Percentiles rank a stretch among this genome's conserved stretches.
phyloP scores from a whole-genome alignment of 2,329 filamentous ascomycete species.

The Monilinia fructigena region DNA sequence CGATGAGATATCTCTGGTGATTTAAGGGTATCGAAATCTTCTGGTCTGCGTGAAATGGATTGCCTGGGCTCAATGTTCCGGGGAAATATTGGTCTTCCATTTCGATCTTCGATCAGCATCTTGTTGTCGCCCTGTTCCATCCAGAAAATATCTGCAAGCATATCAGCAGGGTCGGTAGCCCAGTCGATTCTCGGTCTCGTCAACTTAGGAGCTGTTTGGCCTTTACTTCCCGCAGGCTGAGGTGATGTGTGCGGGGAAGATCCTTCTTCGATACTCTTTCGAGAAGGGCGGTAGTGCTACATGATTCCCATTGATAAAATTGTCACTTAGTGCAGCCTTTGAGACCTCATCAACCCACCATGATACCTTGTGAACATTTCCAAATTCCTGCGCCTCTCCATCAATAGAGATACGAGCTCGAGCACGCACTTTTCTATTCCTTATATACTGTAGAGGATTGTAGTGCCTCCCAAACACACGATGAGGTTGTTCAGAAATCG shows the following conservation, averaged over 20 bases:
- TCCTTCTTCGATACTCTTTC: slow-evolving; percentile 31
- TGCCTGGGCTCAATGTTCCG: slow-evolving; percentile 41
- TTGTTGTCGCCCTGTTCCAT: slow-evolving; percentile 80
- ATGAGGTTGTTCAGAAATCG: slow-evolving; percentile 37
- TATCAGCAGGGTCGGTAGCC: slow-evolving; percentile 77
- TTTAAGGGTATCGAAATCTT: slow-evolving; percentile 28
- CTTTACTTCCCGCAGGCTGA: slow-evolving; percentile 45
- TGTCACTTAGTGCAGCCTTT: slow-evolving; percentile 29
- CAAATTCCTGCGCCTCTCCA: slow-evolving; percentile 73
- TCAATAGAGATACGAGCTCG: slow-evolving; percentile 74
- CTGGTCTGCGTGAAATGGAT: slow-evolving; percentile 34
- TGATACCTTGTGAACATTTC: slow-evolving; percentile 67
- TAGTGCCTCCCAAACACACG: slow-evolving; percentile 64
- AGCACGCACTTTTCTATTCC: slow-evolving; percentile 82
- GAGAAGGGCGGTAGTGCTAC: slow-evolving; percentile 47
- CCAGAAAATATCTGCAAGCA: slow-evolving; percentile 90
- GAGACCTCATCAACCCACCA: slow-evolving; percentile 72
- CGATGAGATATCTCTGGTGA: slow-evolving; percentile 24
- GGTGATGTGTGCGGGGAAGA: slow-evolving; percentile 40
- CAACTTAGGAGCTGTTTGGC: slow-evolving; percentile 49
- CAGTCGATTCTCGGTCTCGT: slow-evolving; percentile 79
- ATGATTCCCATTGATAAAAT: slow-evolving; percentile 39
- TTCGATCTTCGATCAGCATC: slow-evolving; percentile 73
- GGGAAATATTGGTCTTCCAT: slow-evolving; percentile 72
- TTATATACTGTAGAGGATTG: slow-evolving; percentile 88